Base-by-base conservation (phyloP, 164 flowering plant genomes). In the Chimonanthus salicifolius region DNA sequence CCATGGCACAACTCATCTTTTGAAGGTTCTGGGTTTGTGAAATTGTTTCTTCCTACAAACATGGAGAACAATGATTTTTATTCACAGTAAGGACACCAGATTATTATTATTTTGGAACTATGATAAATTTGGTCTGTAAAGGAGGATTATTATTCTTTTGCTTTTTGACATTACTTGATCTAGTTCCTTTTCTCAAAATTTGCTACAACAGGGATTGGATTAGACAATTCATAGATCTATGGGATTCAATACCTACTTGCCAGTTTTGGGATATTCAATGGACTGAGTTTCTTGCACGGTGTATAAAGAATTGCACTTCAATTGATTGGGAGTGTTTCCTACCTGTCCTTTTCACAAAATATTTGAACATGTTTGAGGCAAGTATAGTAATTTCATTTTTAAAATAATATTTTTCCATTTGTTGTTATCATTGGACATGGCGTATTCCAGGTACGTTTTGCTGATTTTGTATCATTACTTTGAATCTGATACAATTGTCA, bases 251-350 rank as follows among this genome's bases (percentile, higher is more conserved):
- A 67, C 98, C 98, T 43, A 95, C 89, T 80, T 92, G 94, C 81
- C 97, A 86, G 76, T 95, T 95, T 73, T 95, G 99, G 99, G 90
- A 95, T 80, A 84, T 92, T 80, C 99, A 95, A 71, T 95, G 98
- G 98, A 82, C 92, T 45, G 88, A 85, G 69, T 77, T 95, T 72
- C 80, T 88, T 68, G 94, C 94, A 68, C 97, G 96, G 72, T 89
- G 92, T 70, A 80, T 92, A 76, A 92, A 89, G 85, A 88, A 83
- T 80, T 88, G 76, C 82, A 77, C 58, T 44, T 81, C 67, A 63
- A 81, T 90, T 71, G 84, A 90, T 71, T 95, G 97, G 99, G 97
- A 95, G 70, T 58, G 70, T 64, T 86, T 85, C 78, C 76, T 95
- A 58, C 92, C 97, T 0, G 79, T 75, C 48, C 94, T 95, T 68